Conservation (phyloP, 768 basidiomycete genomes). For the Tylopilus plumbeoviolaceoides region DNA sequence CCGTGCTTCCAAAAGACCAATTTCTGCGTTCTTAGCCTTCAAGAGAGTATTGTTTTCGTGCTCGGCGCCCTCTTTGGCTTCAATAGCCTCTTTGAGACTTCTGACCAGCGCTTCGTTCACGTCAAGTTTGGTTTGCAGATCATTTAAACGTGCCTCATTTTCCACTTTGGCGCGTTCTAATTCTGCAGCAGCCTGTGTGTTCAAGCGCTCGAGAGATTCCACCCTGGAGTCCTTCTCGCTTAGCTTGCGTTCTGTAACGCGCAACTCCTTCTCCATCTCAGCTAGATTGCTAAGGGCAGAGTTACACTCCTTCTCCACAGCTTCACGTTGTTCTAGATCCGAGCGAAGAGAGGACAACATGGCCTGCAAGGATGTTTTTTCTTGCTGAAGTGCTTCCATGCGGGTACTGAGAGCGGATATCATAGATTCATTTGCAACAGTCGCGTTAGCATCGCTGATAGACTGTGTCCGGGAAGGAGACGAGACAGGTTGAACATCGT, state of each 20-base stretch:
- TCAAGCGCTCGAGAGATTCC: constrained; percentile 44
- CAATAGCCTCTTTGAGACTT: constrained; percentile 50
- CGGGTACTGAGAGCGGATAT: constrained; percentile 29
- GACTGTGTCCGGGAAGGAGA: constrained; percentile 36
- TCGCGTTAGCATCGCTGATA: constrained; percentile 27
- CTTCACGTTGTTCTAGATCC: constrained; percentile 23
- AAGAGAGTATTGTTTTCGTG: constrained; percentile 48
- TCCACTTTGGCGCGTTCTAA: constrained; percentile 47
- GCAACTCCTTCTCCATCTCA: constrained; percentile 42
- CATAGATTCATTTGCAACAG: constrained; percentile 13
- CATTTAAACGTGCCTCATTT: constrained; percentile 38
- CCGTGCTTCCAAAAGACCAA: constrained; percentile 48
- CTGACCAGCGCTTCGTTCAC: constrained; percentile 41
- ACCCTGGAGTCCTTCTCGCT: constrained; percentile 43
- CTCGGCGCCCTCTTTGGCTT: constrained; percentile 47
- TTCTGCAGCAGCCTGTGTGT: constrained; percentile 35
- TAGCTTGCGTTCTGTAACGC: constrained; percentile 39
- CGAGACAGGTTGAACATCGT: constrained; percentile 14
- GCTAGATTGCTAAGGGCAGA: constrained; percentile 36
- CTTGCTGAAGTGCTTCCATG: constrained; percentile 63
- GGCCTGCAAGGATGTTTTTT: constrained; percentile 57
- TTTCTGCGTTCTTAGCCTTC: constrained; percentile 56
- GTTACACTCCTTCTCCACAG: constrained; percentile 43
- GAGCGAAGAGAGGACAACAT: constrained; percentile 23
- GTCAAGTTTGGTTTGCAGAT: constrained; percentile 43